Evolutionary conservation across 192 early-diverging fungal genomes (phyloP).

Genomic region (Umbelopsis vinacea): DNA sequence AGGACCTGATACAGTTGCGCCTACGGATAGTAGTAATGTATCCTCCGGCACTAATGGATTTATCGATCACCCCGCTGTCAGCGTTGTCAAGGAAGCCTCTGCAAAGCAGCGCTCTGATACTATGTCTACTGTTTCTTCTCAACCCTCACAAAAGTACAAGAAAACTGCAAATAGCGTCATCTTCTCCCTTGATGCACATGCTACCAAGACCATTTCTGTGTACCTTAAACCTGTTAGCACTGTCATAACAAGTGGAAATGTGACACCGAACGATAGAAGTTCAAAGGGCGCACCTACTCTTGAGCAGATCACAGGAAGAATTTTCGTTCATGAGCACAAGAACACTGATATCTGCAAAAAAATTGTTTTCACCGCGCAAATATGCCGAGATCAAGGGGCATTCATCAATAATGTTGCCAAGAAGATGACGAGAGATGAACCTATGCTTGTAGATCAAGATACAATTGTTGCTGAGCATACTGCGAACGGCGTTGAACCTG

Average conservation of each 20-base stretch:
- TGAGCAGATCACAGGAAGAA: conserved; percentile 48
- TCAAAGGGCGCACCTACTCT: conserved; percentile 5
- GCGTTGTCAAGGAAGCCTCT: neutral
- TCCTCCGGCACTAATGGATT: conserved; percentile 14
- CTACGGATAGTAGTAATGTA: conserved; percentile 10
- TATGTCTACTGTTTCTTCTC: neutral
- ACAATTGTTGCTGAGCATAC: neutral
- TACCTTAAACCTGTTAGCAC: conserved; percentile 56
- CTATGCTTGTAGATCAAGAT: neutral
- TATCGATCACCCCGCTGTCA: neutral
- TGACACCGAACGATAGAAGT: conserved; percentile 21
- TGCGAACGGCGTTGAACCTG: neutral
- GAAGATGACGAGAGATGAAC: neutral
- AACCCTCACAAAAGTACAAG: conserved; percentile 52
- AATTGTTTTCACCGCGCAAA: conserved; percentile 62
- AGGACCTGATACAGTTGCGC: neutral
- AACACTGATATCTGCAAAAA: conserved; percentile 79
- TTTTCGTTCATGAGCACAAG: conserved; percentile 83
- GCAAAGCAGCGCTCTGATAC: conserved; percentile 1
- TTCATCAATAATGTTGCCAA: conserved; percentile 32
- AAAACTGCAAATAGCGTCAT: conserved; percentile 65
- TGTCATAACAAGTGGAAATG: conserved; percentile 8
- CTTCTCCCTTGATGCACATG: conserved; percentile 69
- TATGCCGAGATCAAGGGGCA: conserved; percentile 48
- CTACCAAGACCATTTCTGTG: conserved; percentile 67